Base-by-base conservation (phyloP, 2,329 filamentous ascomycete species). In the Curvularia eragrostidis region DNA sequence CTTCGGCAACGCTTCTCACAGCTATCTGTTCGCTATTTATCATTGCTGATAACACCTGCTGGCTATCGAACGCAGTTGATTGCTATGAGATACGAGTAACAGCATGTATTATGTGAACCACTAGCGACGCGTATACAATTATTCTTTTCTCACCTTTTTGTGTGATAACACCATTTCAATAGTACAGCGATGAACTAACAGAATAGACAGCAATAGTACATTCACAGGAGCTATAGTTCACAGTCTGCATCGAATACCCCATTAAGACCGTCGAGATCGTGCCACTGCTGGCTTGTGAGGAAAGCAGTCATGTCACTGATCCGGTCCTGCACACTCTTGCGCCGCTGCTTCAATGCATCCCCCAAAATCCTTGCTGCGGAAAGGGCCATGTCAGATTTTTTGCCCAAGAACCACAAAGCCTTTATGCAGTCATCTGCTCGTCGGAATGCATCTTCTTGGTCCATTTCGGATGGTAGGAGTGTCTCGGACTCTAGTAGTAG, bases 361-460 rank as follows among this genome's bases (percentile, higher is more conserved):
- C 74, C 72, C n/a, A 80, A 53, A 19, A 75, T 72, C 2, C 70
- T 74, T 24, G 78, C 79, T 9, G 77, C 77, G 41, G 76, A 61
- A 21, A 76, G 73, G 5, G 79, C 79, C 74, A 80, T 85, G 61
- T 85, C 84, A 3, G 83, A 85, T 65, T 85, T 86, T 56, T 80
- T 80, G 2, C 84, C 84, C 18, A 86, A 72, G 52, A 82, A 82
- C 78, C 82, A 84, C 24, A 87, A 73, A 2, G 83, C 84, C 64
- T 78, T 78, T 18, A 85, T 79, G 63, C 83, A 86, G 48, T 80
- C 75, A 50, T 82, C 78, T 52, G 79, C 82, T 21, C 78, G 76
- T 19, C 64, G 66, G 38, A 80, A 67, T 41, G 66, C 74, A 7
- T 74, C 70, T 28, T 71, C 64, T 21, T 58, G 51, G 18, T 63